phyloP scores from a whole-genome alignment of 352 stramenopile species.

The Phytophthora capsici region DNA sequence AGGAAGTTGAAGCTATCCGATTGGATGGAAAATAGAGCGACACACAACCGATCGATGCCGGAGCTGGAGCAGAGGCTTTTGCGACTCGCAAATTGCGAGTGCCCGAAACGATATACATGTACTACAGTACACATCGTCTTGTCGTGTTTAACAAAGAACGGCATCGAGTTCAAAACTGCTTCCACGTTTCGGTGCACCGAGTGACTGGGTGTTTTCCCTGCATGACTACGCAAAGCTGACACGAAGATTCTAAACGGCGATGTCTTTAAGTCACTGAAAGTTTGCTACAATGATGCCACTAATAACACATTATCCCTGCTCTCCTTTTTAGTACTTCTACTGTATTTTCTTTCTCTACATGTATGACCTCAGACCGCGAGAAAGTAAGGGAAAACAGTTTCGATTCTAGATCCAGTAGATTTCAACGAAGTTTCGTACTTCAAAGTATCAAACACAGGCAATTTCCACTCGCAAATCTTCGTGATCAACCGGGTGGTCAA shows the following conservation, averaged over 20 bases:
- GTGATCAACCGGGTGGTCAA: background rate
- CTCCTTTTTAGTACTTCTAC: no score
- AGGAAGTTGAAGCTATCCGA: conserved; percentile 29
- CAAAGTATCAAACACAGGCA: conserved; percentile 1
- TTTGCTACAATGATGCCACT: no score
- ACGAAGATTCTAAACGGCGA: no score
- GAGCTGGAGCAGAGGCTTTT: background rate
- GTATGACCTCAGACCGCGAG: background rate
- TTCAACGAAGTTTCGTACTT: background rate
- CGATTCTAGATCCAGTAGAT: background rate
- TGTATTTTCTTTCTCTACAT: background rate
- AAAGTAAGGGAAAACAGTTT: background rate
- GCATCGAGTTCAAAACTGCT: background rate
- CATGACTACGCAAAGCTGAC: no score
- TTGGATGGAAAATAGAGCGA: conserved; percentile 20
- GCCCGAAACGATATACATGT: conserved; percentile 4
- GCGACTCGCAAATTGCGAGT: no score
- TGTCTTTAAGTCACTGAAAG: no score
- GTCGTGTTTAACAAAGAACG: conserved; percentile 7
- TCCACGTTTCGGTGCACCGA: no score
- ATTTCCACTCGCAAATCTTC: background rate
- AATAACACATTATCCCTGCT: no score
- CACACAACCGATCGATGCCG: no score
- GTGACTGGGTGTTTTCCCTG: no score
- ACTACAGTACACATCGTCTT: background rate